Evolutionary conservation across 805 yeast species (phyloP), one percentile per base, ranked within the genome.

Genomic region (Wickerhamomyces queroliae): DNA sequence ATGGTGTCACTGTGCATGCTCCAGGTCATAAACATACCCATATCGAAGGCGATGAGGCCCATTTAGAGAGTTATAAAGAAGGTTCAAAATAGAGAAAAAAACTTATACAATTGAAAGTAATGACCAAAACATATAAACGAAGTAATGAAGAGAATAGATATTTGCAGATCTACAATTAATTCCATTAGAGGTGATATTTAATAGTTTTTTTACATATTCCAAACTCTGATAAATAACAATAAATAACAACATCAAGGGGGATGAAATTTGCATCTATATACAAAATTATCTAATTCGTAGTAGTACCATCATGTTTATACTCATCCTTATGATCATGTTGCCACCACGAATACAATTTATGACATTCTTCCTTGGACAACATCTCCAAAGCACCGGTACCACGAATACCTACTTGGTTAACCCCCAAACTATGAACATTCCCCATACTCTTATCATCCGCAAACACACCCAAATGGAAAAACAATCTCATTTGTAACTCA

Each of bases 21-120:
- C 67, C 72, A 7, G 67, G 73, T 15, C 82, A 76, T 53, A 58
- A 59, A 19, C 82, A 77, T 53, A 74, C 76, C 2, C 49, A 69
- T 40, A 73, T 71, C 16, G 60, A 47, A 44, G 76, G 68, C 39
- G 76, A 69, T 36, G 68, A 72, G 37, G 67, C 66, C 3, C 74
- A 66, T 43, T 47, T 70, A 41, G 68, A 66, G 34, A 63, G 65
- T 10, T 74, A 70, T 37, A 67, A 72, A 38, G 59, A 60, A 18
- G 50, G 39, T 44, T 24, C 27, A 15, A 19, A 24, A 4, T 4
- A 19, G 32, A 11, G 26, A 24, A 11, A 3, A 20, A n/a, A n/a
- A 28, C 8, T 8, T 27, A 13, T n/a, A 19, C 15, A 21, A 16
- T 17, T 13, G 8, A 8, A 23, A 23, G 13, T 25, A 23, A 23